phyloP scores from a whole-genome alignment of 2,329 filamentous ascomycete genomes.

The Fusarium torulosum region DNA sequence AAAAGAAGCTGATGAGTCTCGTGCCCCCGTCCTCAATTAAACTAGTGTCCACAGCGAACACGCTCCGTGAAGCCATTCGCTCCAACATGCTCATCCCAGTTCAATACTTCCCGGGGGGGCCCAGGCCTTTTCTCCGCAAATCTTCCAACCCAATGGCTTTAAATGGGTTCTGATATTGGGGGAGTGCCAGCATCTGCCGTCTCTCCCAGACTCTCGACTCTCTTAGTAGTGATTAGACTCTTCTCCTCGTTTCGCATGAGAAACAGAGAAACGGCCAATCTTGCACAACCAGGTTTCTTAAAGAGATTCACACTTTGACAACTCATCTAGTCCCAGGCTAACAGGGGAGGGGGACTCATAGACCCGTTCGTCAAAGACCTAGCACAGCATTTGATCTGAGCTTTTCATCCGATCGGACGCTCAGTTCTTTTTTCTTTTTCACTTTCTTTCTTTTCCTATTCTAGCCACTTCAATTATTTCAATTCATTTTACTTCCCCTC shows the following conservation, averaged over 20 bases:
- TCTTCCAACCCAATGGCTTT: slow-evolving; percentile 12
- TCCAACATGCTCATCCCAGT: slow-evolving; percentile 15
- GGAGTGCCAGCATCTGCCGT: background rate
- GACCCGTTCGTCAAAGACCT: slow-evolving; percentile 4
- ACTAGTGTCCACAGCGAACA: slow-evolving; percentile 42
- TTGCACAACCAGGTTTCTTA: slow-evolving; percentile 34
- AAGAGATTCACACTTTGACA: slow-evolving; percentile 34
- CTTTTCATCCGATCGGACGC: slow-evolving; percentile 22
- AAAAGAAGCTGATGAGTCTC: slow-evolving; percentile 30
- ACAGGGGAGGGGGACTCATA: slow-evolving; percentile 1
- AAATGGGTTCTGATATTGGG: slow-evolving; percentile 27
- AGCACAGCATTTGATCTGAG: slow-evolving; percentile 29
- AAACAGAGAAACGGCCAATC: slow-evolving; percentile 32
- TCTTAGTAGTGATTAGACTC: no score
- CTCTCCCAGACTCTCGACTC: no score
- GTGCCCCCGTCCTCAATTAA: slow-evolving; percentile 36
- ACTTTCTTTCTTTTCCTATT: background rate
- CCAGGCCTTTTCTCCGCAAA: slow-evolving; percentile 15
- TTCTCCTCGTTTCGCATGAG: slow-evolving; percentile 25
- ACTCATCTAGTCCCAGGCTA: slow-evolving; percentile 39
- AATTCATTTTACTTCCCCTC: background rate
- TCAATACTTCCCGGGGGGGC: background rate
- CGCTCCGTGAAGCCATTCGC: slow-evolving; percentile 38
- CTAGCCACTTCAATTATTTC: no score
- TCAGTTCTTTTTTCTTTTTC: slow-evolving; percentile 1